Evolutionary conservation across 352 stramenopile genomes (phyloP), one percentile per base, ranked within the genome.

Genomic region (Phytophthora aleatoria): DNA sequence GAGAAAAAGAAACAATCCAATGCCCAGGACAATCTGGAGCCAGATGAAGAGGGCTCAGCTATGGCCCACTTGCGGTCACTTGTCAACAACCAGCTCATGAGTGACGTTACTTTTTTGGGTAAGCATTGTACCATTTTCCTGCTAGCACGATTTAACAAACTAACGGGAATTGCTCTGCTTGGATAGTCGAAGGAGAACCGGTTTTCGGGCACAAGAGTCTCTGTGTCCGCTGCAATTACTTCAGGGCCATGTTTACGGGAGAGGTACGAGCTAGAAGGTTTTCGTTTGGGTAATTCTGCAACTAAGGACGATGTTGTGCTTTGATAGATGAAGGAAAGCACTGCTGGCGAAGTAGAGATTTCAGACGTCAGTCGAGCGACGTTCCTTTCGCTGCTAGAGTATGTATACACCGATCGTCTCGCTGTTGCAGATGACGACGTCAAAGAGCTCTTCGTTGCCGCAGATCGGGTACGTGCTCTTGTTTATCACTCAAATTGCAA

Each of bases 321-420:
- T 9, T 56, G 9, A 77, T 91, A 96, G 57, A 98, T 99, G 94
- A 76, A 90, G 15, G 87, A 96, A 58, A 96, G 84, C 50, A 86
- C 84, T 39, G 89, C 91, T 41, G 76, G 72, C 6, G 88, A 96
- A 60, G 88, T 98, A 5, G 75, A 91, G 11, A 96, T 98, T 60
- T 89, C 90, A 12, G 94, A 97, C 38, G 91, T 98, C 15, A 88
- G 87, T 33, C 79, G 85, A 39, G 67, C 77, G 13, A 97, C 98
- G 31, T 99, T 99, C 65, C 73, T 98, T 36, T 81, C 96, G 3
- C 85, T 99, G 54, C 64, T 99, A 49, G 91, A 98, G 60, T 99
- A 98, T 73, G 70, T 99, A 44, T 99, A 99, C 75, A 98, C 94
- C 26, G 96, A 99, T 70, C 91, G 95, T 56, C 85, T 98, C 39